A percentile compares a stretch with the other conserved stretches of the same genome.
These are phyloP conservation scores for Chlamydomonas sp. DNA, from an alignment of 139 green algal genomes.

Conservation along the genomic window DNA sequence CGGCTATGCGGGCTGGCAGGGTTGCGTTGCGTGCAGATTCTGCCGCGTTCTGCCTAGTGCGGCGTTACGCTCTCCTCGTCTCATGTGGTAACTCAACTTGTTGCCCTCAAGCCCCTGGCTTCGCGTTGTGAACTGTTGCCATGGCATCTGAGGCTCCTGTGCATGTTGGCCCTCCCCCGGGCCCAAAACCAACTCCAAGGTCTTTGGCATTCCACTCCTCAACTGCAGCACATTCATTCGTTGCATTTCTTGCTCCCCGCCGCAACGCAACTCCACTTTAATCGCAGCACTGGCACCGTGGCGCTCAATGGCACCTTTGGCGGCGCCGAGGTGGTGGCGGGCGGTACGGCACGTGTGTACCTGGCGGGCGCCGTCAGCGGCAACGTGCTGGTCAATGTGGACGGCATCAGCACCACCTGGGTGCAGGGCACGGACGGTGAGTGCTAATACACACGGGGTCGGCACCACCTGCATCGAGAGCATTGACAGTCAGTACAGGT, in stretches of 20 bases:
- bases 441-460: neutral
- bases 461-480: slow-evolving; percentile 28
- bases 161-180: neutral
- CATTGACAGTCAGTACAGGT: neutral
- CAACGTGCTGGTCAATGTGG: slow-evolving; percentile 1
- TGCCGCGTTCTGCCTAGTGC: neutral
- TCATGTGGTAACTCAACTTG: neutral
- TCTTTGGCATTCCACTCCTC: neutral
- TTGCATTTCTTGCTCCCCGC: neutral
- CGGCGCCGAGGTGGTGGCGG: slow-evolving; percentile 8
- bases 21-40: neutral
- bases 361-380: slow-evolving; percentile 15
- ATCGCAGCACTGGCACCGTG: slow-evolving; percentile 21
- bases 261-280: neutral
- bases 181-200: neutral
- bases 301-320: slow-evolving; percentile 27
- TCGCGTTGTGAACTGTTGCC: neutral
- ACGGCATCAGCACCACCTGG: slow-evolving; percentile 29
- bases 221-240: neutral
- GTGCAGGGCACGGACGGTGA: slow-evolving; percentile 3
- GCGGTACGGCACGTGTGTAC: slow-evolving; percentile 26
- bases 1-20: neutral
- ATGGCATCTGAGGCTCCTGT: neutral
- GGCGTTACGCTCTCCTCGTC: neutral
- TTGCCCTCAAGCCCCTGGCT: neutral